Base-by-base conservation (phyloP, 1,284 basidiomycete genomes). In the Ustilago crameri region DNA sequence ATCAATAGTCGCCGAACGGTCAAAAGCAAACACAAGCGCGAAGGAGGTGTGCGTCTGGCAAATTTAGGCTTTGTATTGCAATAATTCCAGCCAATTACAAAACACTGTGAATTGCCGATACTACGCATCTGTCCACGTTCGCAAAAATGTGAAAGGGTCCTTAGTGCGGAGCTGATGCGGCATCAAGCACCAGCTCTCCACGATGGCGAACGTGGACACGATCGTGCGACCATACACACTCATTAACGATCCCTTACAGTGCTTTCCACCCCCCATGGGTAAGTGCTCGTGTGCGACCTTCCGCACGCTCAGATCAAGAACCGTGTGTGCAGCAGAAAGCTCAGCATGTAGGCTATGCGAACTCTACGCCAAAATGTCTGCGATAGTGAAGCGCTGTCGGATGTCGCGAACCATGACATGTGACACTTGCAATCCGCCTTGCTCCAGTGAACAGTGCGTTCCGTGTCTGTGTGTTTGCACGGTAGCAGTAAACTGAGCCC, bases 141-240 rank as follows among this genome's bases (percentile, higher is more conserved):
- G 62, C 62, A 59, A n/a, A 17, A 47, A 8, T 42, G 17, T 12
- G 38, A 10, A 48, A 65, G 51, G 63, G 56, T 58, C 48, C 46
- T 26, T n/a, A 7, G 12, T 30, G 30, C 30, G 30, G 30, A 30
- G 30, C 30, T 30, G 30, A 37, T 5, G n/a, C 35, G 8, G 35
- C 35, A 37, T 37, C 14, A 17, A 37, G 12, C 35, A 37, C n/a
- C 12, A 46, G 42, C 47, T 43, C 17, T 49, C 27, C 49, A 52
- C 41, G 26, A 53, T 56, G 42, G 51, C 44, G 49, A 70, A 70
- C 67, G 67, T 70, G 67, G 60, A 70, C 67, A 70, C 49, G 67
- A 60, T 70, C 67, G 61, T 58, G 61, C 64, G 64, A 67, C 64
- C 42, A 23, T 56, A 18, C 64, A 46, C 55, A 24, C 50, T 32